Base-by-base conservation (phyloP, 805 yeast species). In the Ogataea salicorniae region DNA sequence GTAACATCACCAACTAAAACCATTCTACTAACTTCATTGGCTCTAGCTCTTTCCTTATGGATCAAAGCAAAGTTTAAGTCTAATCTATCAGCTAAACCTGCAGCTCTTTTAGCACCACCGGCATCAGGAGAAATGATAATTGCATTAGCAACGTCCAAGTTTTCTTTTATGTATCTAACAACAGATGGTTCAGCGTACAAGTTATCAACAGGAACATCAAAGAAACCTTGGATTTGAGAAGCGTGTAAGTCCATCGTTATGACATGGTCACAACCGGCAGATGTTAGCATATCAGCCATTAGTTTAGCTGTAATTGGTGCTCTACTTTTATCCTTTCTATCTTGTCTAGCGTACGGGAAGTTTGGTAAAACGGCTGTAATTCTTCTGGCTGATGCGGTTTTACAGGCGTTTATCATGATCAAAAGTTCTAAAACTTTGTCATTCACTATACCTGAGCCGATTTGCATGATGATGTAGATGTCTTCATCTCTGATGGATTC, bases 41-140 rank as follows among this genome's bases (percentile, higher is more conserved):
- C 94, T 53, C 83, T 75, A 22, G 85, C 87, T 64, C 95, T 75
- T 68, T 87, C 95, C 65, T 87, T 87, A 67, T 87, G 94, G 57
- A 87, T 86, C 67, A 87, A 77, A 20, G 94, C 94, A 68, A 87
- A 87, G 61, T 84, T 84, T 62, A 84, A 71, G 65, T 87, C 94
- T 54, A 87, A 69, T 51, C 84, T 76, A 64, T 86, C 94, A 45
- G 94, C 94, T 54, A 87, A 71, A 9, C 85, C 83, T 9, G 94
- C 94, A n/a, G 87, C 94, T 69, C 95, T 77, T 63, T 87, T 87
- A 48, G 94, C 94, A 53, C 95, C 95, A 64, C 95, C 95, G 7
- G 94, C 95, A 69, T 87, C 95, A 6, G 95, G 95, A 1, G 94
- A 87, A 16, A 87, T 80, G 46, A 87, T 80, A 46, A 86, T 85